Base-by-base conservation (phyloP, 1,139 yeast species). In the Yamadazyma aaseri region DNA sequence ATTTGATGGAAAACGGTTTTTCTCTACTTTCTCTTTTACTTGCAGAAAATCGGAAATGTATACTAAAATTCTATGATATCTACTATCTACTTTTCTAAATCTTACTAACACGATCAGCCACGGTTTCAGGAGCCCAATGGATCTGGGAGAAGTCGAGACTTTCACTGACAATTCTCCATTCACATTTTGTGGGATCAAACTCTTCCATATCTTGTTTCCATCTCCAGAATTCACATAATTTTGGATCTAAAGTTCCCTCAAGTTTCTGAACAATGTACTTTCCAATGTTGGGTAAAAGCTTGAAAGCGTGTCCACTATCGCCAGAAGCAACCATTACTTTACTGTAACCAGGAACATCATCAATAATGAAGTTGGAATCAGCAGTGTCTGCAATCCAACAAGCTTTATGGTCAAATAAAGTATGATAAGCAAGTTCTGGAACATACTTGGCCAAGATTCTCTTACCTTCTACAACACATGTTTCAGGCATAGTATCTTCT, bases 371-470 rank as follows among this genome's bases (percentile, higher is more conserved):
- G 39, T 71, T 58, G 9, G 67, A 56, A 31, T 62, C 63, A 2
- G 63, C 46, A 8, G 74, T 61, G 41, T 72, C 77, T 4, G 70
- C 71, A 31, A 68, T 60, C 78, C 77, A 72, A 42, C 77, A 71
- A 5, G 62, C 49, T 43, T 67, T 69, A 20, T 63, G 56, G 30
- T 60, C 60, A 15, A 58, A 28, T 1, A 69, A 45, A 9, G 46
- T 41, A 45, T 66, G 72, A 29, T 57, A 44, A 10, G 58, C 56
- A 26, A 69, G 45, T 11, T 63, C 65, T 3, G 76, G 76, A 5
- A 68, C 39, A 29, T 45, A 45, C 23, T 41, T 46, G 6, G 22
- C 38, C 11, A 44, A 33, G 13, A 45, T 28, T 11, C 23, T 34
- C 26, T 44, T 41, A 3, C 42, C 46, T 14, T 39, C 38, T 16